Base-by-base conservation (phyloP, 2,329 filamentous ascomycete genomes). In the Aspergillus persii region DNA sequence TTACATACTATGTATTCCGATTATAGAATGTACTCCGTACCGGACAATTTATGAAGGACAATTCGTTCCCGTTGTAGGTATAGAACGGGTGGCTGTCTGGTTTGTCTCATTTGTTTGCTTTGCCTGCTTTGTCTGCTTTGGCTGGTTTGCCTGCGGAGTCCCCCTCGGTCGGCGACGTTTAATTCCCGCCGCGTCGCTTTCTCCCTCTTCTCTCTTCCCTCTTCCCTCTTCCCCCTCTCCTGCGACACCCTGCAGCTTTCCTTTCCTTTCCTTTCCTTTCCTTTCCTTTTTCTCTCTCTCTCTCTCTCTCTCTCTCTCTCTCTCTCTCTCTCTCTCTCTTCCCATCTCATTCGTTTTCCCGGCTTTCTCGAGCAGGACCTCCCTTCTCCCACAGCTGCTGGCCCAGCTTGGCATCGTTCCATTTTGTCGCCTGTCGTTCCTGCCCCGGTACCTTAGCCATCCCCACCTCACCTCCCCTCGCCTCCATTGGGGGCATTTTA, bases 151-250 rank as follows among this genome's bases (percentile, higher is more conserved):
- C 44, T 23, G 27, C 26, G 18, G 18, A 9, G 44, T 54, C 50
- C 58, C 50, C 58, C 56, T 61, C 63, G 63, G 63, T 65, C 61
- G 62, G 57, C 50, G 52, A 59, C 46, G 59, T 60, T 62, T 62
- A 60, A 61, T 61, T 52, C 49, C 57, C 61, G 54, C 55, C 48
- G 60, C 53, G 27, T 57, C 49, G 41, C 49, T 15, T 48, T 9
- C 26, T 8, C 48, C 36, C 18, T 30, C 33, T n/a, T 50, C 52
- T 55, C 41, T 12, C 36, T 12, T 49, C 46, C 49, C 12, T 31
- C 50, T 65, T 53, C 50, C 51, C 59, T 36, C 18, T 23, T 23
- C 18, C 18, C 18, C 18, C 18, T 23, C 18, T 23, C 18, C 18
- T 23, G 18, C 18, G 18, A 23, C 18, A 23, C 56, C 50, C 51